Evolutionary conservation across 805 yeast species (phyloP).

Genomic region (Candida xiaguanensis): DNA sequence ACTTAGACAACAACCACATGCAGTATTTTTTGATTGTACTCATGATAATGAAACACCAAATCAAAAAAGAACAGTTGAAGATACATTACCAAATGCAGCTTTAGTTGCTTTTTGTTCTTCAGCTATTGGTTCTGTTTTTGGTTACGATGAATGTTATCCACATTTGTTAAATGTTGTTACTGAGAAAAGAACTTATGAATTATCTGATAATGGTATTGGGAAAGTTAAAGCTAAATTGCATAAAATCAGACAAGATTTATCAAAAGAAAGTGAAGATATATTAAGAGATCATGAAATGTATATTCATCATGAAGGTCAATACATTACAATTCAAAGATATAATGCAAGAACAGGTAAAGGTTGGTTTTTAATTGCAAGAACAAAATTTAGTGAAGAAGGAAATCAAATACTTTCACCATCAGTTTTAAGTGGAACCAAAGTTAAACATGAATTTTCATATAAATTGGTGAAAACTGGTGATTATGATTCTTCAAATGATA

Average conservation of each 20-base stretch:
- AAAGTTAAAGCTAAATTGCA: slow-evolving; percentile 61
- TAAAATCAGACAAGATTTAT: slow-evolving; percentile 53
- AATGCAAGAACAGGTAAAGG: slow-evolving; percentile 85
- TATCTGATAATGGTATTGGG: slow-evolving; percentile 63
- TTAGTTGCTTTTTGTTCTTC: slow-evolving; percentile 88
- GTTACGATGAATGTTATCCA: slow-evolving; percentile 92
- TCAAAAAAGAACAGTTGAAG: slow-evolving; percentile 90
- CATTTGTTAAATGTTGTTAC: slow-evolving; percentile 72
- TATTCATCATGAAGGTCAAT: slow-evolving; percentile 91
- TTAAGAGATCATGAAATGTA: slow-evolving; percentile 74
- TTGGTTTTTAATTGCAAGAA: slow-evolving; percentile 82
- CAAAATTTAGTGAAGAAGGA: slow-evolving; percentile 57
- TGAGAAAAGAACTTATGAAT: slow-evolving; percentile 64
- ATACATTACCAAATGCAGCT: slow-evolving; percentile 93
- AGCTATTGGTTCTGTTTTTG: slow-evolving; percentile 91
- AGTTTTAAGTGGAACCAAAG: slow-evolving; percentile 56
- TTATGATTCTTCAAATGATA: slow-evolving; percentile 30
- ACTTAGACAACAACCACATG: slow-evolving; percentile 77
- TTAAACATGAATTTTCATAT: slow-evolving; percentile 55
- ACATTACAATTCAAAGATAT: slow-evolving; percentile 82
- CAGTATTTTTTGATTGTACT: slow-evolving; percentile 95
- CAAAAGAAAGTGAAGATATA: slow-evolving; percentile 55
- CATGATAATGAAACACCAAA: slow-evolving; percentile 91
- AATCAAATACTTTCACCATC: slow-evolving; percentile 58
- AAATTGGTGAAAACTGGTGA: slow-evolving; percentile 53